Evolutionary conservation across 768 basidiomycete species (phyloP).

Genomic region (Boletus subcaerulescens): DNA sequence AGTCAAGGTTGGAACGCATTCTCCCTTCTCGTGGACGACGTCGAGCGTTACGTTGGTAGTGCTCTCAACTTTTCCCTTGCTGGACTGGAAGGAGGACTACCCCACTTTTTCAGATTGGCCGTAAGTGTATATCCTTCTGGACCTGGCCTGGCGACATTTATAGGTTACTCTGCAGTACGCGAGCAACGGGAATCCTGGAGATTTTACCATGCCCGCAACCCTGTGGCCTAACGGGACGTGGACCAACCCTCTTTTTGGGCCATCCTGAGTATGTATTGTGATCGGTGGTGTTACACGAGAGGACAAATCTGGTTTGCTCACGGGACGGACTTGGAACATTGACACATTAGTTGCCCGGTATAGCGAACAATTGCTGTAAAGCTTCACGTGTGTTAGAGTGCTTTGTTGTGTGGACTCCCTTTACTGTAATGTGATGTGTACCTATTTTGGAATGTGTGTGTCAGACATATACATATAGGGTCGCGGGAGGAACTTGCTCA

Average conservation of each 20-base stretch:
- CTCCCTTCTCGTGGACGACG: constrained; percentile 79
- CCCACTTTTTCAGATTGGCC: constrained; percentile 79
- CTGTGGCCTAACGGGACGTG: constrained; percentile 81
- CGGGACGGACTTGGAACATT: not conserved
- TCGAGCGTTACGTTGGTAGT: constrained; percentile 70
- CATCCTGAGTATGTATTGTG: constrained; percentile 36
- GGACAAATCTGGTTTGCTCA: not conserved
- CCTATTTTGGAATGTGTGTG: constrained; percentile 17
- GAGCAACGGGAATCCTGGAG: constrained; percentile 48
- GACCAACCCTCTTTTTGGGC: constrained; percentile 69
- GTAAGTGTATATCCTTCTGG: constrained; percentile 40
- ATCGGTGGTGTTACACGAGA: not conserved
- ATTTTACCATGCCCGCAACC: constrained; percentile 78
- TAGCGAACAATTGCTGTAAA: not conserved
- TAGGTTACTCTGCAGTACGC: constrained; percentile 41
- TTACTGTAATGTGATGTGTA: not conserved
- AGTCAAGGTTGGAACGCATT: constrained; percentile 68
- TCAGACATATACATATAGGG: constrained; percentile 18
- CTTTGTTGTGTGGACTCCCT: constrained; percentile 5
- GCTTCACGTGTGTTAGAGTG: not conserved
- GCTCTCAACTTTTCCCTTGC: constrained; percentile 71
- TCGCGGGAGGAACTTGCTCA: constrained; percentile 8
- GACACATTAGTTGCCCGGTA: not conserved
- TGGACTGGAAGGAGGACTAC: constrained; percentile 53
- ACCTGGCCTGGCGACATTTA: constrained; percentile 1